Base-by-base conservation (phyloP, 2,329 filamentous ascomycete genomes). In the Fusarium nelsonii region DNA sequence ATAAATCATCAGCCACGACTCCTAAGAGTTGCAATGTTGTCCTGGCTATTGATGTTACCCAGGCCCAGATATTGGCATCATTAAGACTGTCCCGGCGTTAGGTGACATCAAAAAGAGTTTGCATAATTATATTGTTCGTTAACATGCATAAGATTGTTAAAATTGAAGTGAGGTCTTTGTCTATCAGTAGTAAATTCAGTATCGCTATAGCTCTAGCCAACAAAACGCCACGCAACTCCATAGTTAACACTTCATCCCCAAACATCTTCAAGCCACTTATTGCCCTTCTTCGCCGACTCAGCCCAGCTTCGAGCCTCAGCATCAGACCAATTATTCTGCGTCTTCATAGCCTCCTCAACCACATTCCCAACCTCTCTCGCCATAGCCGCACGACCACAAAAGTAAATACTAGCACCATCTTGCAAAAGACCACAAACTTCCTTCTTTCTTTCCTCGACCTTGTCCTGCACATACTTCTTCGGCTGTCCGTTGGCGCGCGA, bases 211-310 rank as follows among this genome's bases (percentile, higher is more conserved):
- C 14, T 41, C 20, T 15, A 26, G 20, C 41, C 23, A 28, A 10
- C 41, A 8, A 61, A 52, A 55, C 55, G 39, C 37, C 46, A 32
- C 16, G 9, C n/a, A 32, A 36, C 43, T 37, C 40, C 52, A 6
- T 26, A 2, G 2, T 6, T 15, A 52, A 26, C 6, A 26, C 9
- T 14, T 44, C n/a, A 83, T 23, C 81, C 81, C 84, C 84, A 86
- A 43, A 86, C 84, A 78, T 87, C 84, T 69, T 85, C 83, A 68
- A 82, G 81, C 83, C 84, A 86, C 72, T 84, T 85, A n/a, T 79
- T 81, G 30, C 78, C 78, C 69, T 80, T 83, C 79, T 84, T 85
- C 39, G 84, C 73, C 16, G 74, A 78, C 65, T 83, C 83, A 26
- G 76, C 79, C 84, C 84, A 86, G 51, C 78, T 76, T 55, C 81